phyloP scores from a whole-genome alignment of 1,139 yeast genomes.

The Candida sojae region DNA sequence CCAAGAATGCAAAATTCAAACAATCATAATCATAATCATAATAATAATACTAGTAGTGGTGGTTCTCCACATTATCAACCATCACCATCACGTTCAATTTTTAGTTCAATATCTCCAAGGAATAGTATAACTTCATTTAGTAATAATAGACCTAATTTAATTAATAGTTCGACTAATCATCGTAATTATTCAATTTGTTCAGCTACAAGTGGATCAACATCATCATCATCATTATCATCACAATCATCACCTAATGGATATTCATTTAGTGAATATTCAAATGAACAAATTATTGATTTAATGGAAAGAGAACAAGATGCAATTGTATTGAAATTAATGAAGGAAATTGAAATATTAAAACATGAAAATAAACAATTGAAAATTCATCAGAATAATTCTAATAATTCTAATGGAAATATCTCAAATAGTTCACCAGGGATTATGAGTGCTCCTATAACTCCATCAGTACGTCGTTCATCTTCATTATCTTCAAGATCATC shows the following conservation, averaged over 20 bases:
- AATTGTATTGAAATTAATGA: constrained; percentile 57
- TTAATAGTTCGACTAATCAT: not conserved
- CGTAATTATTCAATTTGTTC: constrained; percentile 10
- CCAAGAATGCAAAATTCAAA: not conserved
- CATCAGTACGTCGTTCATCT: constrained; percentile 12
- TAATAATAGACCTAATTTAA: constrained; percentile 6
- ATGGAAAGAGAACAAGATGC: constrained; percentile 76
- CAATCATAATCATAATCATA: not conserved
- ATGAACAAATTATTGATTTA: constrained; percentile 55
- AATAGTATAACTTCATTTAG: constrained; percentile 10
- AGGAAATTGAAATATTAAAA: constrained; percentile 52
- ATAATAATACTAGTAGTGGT: too few relatives aligned
- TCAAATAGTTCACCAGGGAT: not conserved
- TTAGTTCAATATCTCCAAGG: constrained; percentile 12
- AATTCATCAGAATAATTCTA: constrained; percentile 5
- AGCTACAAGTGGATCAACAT: not conserved
- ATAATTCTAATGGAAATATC: constrained; percentile 1
- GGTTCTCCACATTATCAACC: constrained; percentile 1
- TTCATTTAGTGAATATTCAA: constrained; percentile 17
- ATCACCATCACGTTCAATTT: constrained; percentile 8
- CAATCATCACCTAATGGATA: constrained; percentile 4
- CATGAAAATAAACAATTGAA: constrained; percentile 49
- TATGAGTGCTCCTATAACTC: constrained; percentile 3
- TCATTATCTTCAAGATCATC: constrained; percentile 12
- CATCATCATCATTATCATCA: not conserved